A percentile compares a stretch with the other conserved stretches of the same genome.
Evolutionary conservation across 1,284 basidiomycete genomes (phyloP).

Genomic region (Cryptococcus sp.): DNA sequence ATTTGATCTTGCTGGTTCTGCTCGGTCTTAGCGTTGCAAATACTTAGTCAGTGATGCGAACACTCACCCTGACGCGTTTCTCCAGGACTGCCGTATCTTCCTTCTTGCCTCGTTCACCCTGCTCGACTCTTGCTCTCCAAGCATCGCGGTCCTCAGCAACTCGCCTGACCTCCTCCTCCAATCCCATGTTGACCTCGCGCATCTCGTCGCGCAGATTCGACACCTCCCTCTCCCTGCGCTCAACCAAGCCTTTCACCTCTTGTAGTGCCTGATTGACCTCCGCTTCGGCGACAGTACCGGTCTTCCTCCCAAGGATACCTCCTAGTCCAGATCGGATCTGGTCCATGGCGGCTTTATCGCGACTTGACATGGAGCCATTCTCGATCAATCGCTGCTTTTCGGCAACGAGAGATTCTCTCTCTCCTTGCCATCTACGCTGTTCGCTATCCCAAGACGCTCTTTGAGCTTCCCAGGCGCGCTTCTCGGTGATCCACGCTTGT

Average conservation of each 20-base stretch:
- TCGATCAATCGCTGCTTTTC: slow-evolving; percentile 26
- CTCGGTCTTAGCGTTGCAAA: slow-evolving; percentile 1
- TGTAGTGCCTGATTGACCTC: slow-evolving; percentile 27
- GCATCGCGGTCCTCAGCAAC: slow-evolving; percentile 62
- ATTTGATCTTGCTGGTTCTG: slow-evolving; percentile 49
- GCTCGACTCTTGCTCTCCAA: slow-evolving; percentile 61
- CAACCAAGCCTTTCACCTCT: slow-evolving; percentile 52
- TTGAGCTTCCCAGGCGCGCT: slow-evolving; percentile 19
- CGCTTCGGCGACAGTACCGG: slow-evolving; percentile 20
- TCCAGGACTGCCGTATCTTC: slow-evolving; percentile 61
- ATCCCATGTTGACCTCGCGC: slow-evolving; percentile 57
- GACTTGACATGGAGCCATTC: slow-evolving; percentile 26
- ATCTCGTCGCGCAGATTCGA: slow-evolving; percentile 45
- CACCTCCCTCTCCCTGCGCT: slow-evolving; percentile 60
- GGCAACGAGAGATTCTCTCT: slow-evolving; percentile 22
- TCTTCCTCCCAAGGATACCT: slow-evolving; percentile 32
- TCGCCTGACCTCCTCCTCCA: slow-evolving; percentile 61
- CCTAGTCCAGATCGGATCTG: slow-evolving; percentile 45
- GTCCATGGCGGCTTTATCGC: slow-evolving; percentile 54
- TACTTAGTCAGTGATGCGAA: slow-evolving; percentile 4
- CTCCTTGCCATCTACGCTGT: slow-evolving; percentile 16
- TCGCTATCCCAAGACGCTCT: slow-evolving; percentile 11
- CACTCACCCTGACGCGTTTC: slow-evolving; percentile 57
- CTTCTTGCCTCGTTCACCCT: slow-evolving; percentile 57
- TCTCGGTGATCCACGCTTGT: slow-evolving; percentile 28